Evolutionary conservation across 768 basidiomycete species (phyloP), one percentile per base, ranked within the genome.

Genomic region (Lyophyllum shimeji): DNA sequence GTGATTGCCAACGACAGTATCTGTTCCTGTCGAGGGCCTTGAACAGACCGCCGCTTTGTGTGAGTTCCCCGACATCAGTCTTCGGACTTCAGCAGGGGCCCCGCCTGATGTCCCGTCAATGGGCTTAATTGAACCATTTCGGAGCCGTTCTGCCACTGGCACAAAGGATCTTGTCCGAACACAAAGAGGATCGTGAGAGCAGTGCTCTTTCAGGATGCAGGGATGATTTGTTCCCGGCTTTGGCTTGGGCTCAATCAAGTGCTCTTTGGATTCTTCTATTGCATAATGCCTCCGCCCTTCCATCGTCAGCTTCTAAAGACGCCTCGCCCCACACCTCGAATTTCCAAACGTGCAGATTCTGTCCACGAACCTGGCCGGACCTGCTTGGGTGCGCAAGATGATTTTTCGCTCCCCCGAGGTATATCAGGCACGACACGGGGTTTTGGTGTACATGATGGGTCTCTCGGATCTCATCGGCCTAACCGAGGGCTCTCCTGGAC

Each of bases 101-200:
- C 23, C 18, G 50, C 50, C 37, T 51, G 39, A 42, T 51, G 51
- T n/a, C 25, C 34, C 39, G 50, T 33, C 44, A 43, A 51, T 9
- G 6, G 39, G 50, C 23, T 46, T 51, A 37, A 46, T 29, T 46
- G 6, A 53, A 34, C 31, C 20, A 33, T 25, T 43, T 48, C 46
- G 46, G 53, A 47, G 37, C 45, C 33, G 53, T 20, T 50, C 37
- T 17, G 25, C 27, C 21, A 46, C 24, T 7, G 20, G 8, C 46
- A 46, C 17, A 46, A 7, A 46, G 17, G 25, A 37, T 37, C 7
- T 46, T 24, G 23, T 15, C 23, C 11, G 24, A 46, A 15, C 7
- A 46, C 24, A 46, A 46, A 46, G 27, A 24, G 17, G 45, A 46
- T 46, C 45, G 45, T 46, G 45, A 27, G 45, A 46, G 46, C 5